Base-by-base conservation (phyloP, 495 filamentous ascomycete species). In the Viridothelium virens region DNA sequence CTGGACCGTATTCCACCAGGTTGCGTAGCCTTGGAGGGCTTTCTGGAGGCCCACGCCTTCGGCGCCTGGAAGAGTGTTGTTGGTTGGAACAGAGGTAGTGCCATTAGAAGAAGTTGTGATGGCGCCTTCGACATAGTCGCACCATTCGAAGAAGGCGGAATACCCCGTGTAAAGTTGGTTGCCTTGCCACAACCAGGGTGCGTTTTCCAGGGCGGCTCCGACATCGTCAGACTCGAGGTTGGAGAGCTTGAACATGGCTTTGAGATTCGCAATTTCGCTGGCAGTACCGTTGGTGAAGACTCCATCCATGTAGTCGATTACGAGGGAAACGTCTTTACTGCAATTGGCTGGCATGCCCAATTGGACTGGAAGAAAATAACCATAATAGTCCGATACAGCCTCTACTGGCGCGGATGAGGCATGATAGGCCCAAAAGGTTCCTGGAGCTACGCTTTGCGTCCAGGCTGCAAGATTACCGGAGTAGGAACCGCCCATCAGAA, bases 391-490 rank as follows among this genome's bases (percentile, higher is more conserved):
- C 4, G 79, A 79, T 36, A 89, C 80, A 2, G 85, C 80, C 70
- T 89, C 79, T 0, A 89, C 86, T 3, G 84, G 83, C 2, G 83
- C 86, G 69, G 82, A 85, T 37, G 83, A 84, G 34, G 84, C 81
- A 68, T 86, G 83, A 67, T 87, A 87, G 1, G 86, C 86, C 85
- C 85, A 89, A 74, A 87, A 86, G 0, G 85, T 87, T 9, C 85
- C 86, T 0, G 86, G 85, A 4, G 83, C 77, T 25, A 79, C 76
- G 1, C 77, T 77, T n/a, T 81, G 83, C 6, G 81, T 81, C 87
- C 87, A 89, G 0, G 81, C 85, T 3, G 86, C 71, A 63, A 89
- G 74, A 4, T 85, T 86, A 62, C 86, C 87, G 37, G 83, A 80
- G 72, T 90, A 90, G 3, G 85, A 87, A 46, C 86, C 85, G 41